Conservation (phyloP, 768 basidiomycete species). For the Boletus patriciae region DNA sequence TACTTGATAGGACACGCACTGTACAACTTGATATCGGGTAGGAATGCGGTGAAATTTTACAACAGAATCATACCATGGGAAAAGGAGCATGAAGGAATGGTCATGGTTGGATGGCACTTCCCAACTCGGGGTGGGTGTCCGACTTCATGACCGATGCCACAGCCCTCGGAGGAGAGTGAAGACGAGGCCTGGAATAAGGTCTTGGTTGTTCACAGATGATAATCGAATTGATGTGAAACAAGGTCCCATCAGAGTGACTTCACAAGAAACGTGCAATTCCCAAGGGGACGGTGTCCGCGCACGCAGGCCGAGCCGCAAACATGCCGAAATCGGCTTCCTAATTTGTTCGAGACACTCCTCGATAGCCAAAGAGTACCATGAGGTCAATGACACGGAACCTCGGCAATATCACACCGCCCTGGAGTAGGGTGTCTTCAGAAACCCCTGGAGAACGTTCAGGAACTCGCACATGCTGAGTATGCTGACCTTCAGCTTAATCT, state of each 20-base stretch:
- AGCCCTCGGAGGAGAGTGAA: neutral
- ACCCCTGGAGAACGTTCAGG: neutral
- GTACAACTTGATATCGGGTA: neutral
- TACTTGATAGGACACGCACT: neutral
- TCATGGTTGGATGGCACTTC: neutral
- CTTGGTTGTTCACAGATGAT: slow-evolving; percentile 3
- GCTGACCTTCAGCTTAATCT: neutral
- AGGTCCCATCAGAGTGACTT: neutral
- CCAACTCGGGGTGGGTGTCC: neutral
- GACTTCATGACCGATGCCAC: neutral
- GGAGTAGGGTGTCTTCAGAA: neutral
- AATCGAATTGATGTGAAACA: neutral
- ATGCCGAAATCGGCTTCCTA: neutral
- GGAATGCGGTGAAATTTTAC: neutral
- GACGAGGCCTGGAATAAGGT: neutral
- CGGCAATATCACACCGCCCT: neutral
- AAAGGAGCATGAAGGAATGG: slow-evolving; percentile 1
- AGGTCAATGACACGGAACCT: neutral
- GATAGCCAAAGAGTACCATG: neutral
- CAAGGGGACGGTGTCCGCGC: neutral
- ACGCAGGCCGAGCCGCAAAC: neutral
- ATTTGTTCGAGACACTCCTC: neutral
- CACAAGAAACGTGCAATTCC: neutral
- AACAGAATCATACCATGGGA: slow-evolving; percentile 4
- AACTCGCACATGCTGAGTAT: neutral